A percentile compares a stretch with the other conserved stretches of the same genome.
Evolutionary conservation across 2,329 filamentous ascomycete genomes (phyloP).

Genomic region (Talaromyces sp.): DNA sequence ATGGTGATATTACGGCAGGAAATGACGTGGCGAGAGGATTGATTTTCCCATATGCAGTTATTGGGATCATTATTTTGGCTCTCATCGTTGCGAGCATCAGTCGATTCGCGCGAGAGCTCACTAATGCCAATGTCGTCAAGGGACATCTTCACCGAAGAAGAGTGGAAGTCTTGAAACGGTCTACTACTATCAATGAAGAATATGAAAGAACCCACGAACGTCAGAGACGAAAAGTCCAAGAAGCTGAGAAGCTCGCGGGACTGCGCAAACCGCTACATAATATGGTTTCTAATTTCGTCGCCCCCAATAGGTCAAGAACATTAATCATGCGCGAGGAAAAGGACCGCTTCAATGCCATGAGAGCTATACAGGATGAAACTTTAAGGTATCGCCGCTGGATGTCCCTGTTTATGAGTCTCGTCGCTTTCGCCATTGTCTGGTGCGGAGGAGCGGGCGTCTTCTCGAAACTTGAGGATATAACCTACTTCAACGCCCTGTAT

Average conservation of each 20-base stretch:
- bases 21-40: slow-evolving; percentile 63
- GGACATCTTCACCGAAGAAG: slow-evolving; percentile 57
- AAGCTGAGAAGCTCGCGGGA: neutral
- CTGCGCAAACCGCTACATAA: slow-evolving; percentile 21
- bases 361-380: slow-evolving; percentile 68
- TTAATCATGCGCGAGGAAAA: slow-evolving; percentile 62
- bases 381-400: slow-evolving; percentile 69
- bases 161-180: slow-evolving; percentile 52
- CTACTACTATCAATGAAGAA: slow-evolving; percentile 41
- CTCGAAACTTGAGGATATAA: slow-evolving; percentile 55
- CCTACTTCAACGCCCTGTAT: slow-evolving; percentile 79
- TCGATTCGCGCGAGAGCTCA: slow-evolving; percentile 59
- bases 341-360: slow-evolving; percentile 75
- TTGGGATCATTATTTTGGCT: slow-evolving; percentile 81
- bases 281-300: slow-evolving; percentile 24
- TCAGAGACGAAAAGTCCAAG: neutral
- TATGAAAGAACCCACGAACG: slow-evolving; percentile 18
- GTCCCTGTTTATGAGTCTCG: slow-evolving; percentile 64
- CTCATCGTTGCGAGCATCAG: slow-evolving; percentile 78
- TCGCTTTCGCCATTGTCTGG: slow-evolving; percentile 73
- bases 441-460: slow-evolving; percentile 76
- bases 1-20: slow-evolving; percentile 59
- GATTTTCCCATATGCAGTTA: slow-evolving; percentile 76
- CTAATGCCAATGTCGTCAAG: slow-evolving; percentile 60
- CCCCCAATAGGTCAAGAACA: slow-evolving; percentile 41